These are phyloP conservation scores for Stentor roeselii DNA, from an alignment of 73 alveolate genomes.

Conservation along the genomic window DNA sequence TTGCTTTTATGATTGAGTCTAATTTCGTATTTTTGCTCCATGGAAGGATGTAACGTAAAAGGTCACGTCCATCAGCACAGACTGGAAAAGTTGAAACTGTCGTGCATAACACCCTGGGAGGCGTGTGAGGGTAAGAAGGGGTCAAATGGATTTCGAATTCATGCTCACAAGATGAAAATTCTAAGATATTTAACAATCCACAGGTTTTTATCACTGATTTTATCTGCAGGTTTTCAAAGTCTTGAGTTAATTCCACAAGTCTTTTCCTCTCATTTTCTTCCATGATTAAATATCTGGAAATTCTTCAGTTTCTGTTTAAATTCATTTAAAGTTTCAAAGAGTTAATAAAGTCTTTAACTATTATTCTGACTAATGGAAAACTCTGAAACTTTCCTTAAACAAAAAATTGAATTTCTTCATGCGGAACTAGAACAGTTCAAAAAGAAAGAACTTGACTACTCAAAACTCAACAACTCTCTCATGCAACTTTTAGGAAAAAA, in stretches of 20 bases:
- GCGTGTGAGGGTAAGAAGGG: not conserved
- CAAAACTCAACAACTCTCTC: not conserved
- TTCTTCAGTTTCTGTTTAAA: too few relatives aligned
- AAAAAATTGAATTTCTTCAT: not conserved
- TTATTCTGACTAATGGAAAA: too few relatives aligned
- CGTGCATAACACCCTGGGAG: not conserved
- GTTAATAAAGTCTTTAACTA: too few relatives aligned
- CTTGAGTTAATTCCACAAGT: too few relatives aligned
- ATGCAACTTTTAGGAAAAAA: not conserved
- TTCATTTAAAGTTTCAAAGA: too few relatives aligned
- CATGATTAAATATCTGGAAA: too few relatives aligned
- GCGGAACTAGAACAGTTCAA: not conserved
- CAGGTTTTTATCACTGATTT: too few relatives aligned
- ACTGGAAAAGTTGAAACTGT: not conserved
- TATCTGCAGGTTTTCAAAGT: too few relatives aligned
- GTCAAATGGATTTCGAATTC: not conserved
- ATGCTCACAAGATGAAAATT: too few relatives aligned
- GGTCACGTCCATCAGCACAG: conserved; percentile 13
- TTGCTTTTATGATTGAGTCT: not conserved
- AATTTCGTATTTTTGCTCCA: not conserved
- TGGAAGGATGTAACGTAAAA: not conserved
- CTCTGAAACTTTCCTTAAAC: not conserved
- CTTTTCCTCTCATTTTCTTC: too few relatives aligned
- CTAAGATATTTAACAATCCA: too few relatives aligned
- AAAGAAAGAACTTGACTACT: not conserved